Percentiles rank a stretch among this genome's conserved stretches.
phyloP scores from a whole-genome alignment of 768 basidiomycete species.

The Lentinula edodes region DNA sequence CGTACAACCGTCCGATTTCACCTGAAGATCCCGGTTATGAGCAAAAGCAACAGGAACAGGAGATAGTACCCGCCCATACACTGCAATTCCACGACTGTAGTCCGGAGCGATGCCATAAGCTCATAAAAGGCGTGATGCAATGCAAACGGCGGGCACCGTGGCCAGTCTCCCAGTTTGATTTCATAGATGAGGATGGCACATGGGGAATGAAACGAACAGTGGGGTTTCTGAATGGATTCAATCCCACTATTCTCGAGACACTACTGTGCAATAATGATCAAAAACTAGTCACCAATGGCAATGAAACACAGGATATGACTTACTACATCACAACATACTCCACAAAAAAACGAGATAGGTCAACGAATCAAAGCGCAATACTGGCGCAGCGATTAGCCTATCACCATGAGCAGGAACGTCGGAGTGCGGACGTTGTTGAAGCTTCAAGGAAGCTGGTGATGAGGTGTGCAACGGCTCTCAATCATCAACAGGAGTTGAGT shows the following conservation, averaged over 20 bases:
- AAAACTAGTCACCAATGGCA: conserved; percentile 29
- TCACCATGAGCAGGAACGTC: no score
- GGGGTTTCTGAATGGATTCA: conserved; percentile 21
- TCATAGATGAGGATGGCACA: conserved; percentile 19
- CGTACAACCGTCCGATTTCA: conserved; percentile 26
- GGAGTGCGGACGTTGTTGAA: no score
- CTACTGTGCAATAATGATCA: conserved; percentile 30
- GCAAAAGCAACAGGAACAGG: neutral
- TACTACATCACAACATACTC: conserved; percentile 35
- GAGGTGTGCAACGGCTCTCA: no score
- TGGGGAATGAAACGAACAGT: conserved; percentile 21
- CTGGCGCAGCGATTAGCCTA: conserved; percentile 24
- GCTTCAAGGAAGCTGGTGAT: no score
- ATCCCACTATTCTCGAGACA: conserved; percentile 16
- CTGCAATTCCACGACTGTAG: conserved; percentile 29
- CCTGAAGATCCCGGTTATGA: conserved; percentile 17
- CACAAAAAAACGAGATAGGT: conserved; percentile 31
- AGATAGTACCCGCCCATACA: conserved; percentile 17
- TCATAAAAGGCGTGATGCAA: conserved; percentile 7
- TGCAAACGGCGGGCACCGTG: conserved; percentile 33
- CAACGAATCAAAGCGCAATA: conserved; percentile 30
- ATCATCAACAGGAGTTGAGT: no score
- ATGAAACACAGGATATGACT: conserved; percentile 24
- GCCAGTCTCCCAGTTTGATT: conserved; percentile 13
- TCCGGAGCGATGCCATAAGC: conserved; percentile 13